Base-by-base conservation (phyloP, 345 rosid genomes). In the Salix udensis region DNA sequence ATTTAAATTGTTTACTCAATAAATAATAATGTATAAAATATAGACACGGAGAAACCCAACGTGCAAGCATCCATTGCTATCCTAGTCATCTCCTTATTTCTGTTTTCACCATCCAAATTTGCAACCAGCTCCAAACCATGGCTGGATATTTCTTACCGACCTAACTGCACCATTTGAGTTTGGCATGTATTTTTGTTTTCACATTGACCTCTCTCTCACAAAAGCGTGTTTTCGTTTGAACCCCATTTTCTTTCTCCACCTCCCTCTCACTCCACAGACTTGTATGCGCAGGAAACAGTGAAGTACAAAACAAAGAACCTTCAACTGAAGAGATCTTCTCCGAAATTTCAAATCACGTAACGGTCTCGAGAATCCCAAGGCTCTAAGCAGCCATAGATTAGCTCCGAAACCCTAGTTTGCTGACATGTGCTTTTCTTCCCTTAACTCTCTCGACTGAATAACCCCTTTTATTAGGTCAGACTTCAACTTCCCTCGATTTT, bases 381-480 rank as follows among this genome's bases (percentile, higher is more conserved):
- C 81, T 87, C 87, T 84, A 88, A 91, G 92, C 87, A 85, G 88
- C 83, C 87, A 2, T 62, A 77, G 80, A 79, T 76, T 79, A 80
- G 86, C 84, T 78, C 86, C 46, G 72, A 76, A 80, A 37, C 26
- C 58, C 36, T 80, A 71, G 11, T 89, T 83, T 65, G 97, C 85
- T 92, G 83, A 77, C 80, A 84, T 72, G 94, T 92, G 87, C 85
- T 85, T 90, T 88, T 92, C 97, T 81, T 82, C 53, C 73, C 77
- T 68, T 19, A 1, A 24, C 69, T 5, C 74, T 70, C 79, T 67
- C 50, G 26, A 5, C 50, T 19, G 11, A 70, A 66, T 69, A 26
- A 73, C 61, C 83, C 80, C 82, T 71, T 71, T 42, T 67, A 80
- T 85, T 89, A 84, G 97, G 92, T 91, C 87, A 71, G 74, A 80